Percentiles rank a stretch among this genome's conserved stretches.
Conservation (phyloP, 78 protist genomes). For the slime mould (Dictyostelium discoideum) region dicty_2.7 NC_007088.5:6854001-6854500, state of each 20-base stretch:
- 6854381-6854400: constrained; percentile 36
- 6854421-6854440: constrained; percentile 76
- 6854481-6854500: constrained; percentile 66
- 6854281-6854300: constrained; percentile 33
- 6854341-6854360: constrained; percentile 69
- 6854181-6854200: background rate
- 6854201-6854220: background rate
- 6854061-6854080: background rate
- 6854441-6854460: constrained; percentile 42
- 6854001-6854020: constrained; percentile 67
- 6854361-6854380: constrained; percentile 17
- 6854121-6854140: constrained; percentile 19
- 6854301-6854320: constrained; percentile 8
- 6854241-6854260: background rate
- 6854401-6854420: constrained; percentile 81
- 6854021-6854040: constrained; percentile 43
- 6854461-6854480: background rate
- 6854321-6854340: constrained; percentile 41
- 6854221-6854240: background rate
- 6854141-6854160: background rate
- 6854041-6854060: background rate
- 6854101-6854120: background rate
- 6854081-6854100: background rate
- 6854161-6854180: background rate
- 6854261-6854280: constrained; percentile 42